Evolutionary conservation across 805 yeast genomes (phyloP), one percentile per base, ranked within the genome.

Genomic region (Saturnispora bothae): DNA sequence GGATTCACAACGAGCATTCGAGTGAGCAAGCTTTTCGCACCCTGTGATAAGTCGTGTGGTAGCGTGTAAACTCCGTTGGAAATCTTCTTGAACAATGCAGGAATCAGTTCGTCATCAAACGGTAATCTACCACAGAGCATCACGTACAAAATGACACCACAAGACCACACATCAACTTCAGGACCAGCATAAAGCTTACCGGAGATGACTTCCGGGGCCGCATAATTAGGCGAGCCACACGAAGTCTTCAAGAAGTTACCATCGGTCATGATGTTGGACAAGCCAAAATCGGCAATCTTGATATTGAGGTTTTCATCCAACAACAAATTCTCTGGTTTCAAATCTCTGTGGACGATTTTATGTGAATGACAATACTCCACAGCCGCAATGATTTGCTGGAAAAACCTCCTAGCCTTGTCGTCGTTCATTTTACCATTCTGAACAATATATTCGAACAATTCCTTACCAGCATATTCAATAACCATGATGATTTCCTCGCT

Each of bases 151-250:
- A 89, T 86, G 28, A 89, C 96, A 51, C 97, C 97, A 54, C 95
- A 83, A 0, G 94, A 82, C 97, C 97, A 88, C 39, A 88, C 96
- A 59, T 88, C 97, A 34, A 89, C 96, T 60, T 89, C 96, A 3
- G 97, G 96, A 8, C 97, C 97, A 2, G 96, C 97, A 51, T 88
- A 89, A 38, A 89, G 68, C 56, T 89, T 85, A 26, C 96, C 96
- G 44, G 88, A 76, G 41, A 88, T 88, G 21, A 88, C 96, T 60
- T 88, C 97, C 1, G 97, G 97, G 0, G 97, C 96, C 5, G 97
- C 96, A 59, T 88, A 88, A 56, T 89, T 89, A 40, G 97, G 97
- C 6, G 94, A 81, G 4, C 97, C 97, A 64, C 97, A 89, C 49
- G 88, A 77, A 2, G 97, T 88, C 56, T 88, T 89, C 53, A 88